Evolutionary conservation across 2,329 filamentous ascomycete species (phyloP).

Genomic region (Penicillium sp.): DNA sequence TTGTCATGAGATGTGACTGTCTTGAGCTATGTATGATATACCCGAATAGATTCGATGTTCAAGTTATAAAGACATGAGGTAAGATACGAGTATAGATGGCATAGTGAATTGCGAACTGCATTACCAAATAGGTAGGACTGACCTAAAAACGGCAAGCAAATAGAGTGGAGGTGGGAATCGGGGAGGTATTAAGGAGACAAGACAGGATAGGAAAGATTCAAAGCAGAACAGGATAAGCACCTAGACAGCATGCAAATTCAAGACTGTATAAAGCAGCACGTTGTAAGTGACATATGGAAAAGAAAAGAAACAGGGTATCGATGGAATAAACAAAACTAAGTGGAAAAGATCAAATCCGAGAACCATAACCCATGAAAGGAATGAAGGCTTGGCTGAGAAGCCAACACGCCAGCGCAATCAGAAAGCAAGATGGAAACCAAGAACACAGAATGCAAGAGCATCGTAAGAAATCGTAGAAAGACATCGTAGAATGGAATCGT

Average conservation of each 20-base stretch:
- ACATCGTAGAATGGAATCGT: too few relatives aligned
- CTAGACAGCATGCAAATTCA: conserved; percentile 6
- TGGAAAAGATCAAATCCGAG: conserved; percentile 12
- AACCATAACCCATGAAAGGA: conserved; percentile 3
- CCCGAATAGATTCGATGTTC: not conserved
- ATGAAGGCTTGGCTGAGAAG: not conserved
- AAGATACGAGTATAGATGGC: not conserved
- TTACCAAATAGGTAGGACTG: not conserved
- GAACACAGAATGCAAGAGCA: conserved; percentile 10
- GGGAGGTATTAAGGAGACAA: not conserved
- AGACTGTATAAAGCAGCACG: conserved; percentile 6
- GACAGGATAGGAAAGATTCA: not conserved
- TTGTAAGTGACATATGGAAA: conserved; percentile 10
- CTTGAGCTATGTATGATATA: not conserved
- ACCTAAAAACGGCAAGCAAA: not conserved
- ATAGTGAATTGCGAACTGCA: not conserved
- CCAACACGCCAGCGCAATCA: not conserved
- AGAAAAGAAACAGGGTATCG: conserved; percentile 32
- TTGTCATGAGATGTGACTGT: not conserved
- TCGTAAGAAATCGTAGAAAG: not conserved
- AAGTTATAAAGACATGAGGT: not conserved
- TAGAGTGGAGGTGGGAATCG: not conserved
- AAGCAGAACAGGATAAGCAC: not conserved
- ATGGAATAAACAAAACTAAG: conserved; percentile 23
- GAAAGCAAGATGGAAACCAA: not conserved